Base-by-base conservation (phyloP, 1,139 yeast genomes). In the Trichomonascaceae sp. region DNA sequence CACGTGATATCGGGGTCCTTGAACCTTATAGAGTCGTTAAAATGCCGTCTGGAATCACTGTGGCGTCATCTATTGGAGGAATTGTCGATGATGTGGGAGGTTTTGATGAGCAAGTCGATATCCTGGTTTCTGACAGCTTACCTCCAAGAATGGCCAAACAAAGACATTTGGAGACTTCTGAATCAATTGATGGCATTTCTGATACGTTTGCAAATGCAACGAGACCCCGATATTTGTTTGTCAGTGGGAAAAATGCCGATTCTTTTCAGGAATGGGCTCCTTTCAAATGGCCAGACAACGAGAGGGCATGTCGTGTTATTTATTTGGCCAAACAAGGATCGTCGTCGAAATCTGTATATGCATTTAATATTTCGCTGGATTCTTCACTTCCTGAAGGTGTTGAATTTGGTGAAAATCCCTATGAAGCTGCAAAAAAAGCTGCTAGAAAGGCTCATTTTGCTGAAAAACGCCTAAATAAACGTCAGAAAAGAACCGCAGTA, bases 221-320 rank as follows among this genome's bases (percentile, higher is more conserved):
- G 2, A 54, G 53, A 19, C 66, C 68, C 1, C 55, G 62, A 17
- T 64, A 64, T 48, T 60, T 55, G 30, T 60, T 64, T 53, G 59
- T 54, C 9, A 51, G 58, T 10, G 46, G 52, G 13, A 13, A 38
- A 4, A 24, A 32, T 19, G 48, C 36, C n/a, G 55, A 54, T 32
- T 50, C 48, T 3, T 63, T 59, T 48, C 63, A 62, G 61, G 69
- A 66, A 52, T 57, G 66, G 15, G 55, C 57, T 10, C 68, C 69
- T 0, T 65, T 57, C 53, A 53, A 49, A 18, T 54, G 62, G 49
- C 51, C 52, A 10, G 60, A 53, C 1, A 57, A 51, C 1, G 53
- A 49, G 1, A 8, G 39, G 52, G 32, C 48, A 53, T 17, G 62
- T 64, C 56, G 69, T 19, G 66, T 66, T 50, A 60, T 66, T 27